These are phyloP conservation scores for Globisporangium abappressorium DNA, from an alignment of 352 stramenopile genomes.

Conservation along the genomic window DNA sequence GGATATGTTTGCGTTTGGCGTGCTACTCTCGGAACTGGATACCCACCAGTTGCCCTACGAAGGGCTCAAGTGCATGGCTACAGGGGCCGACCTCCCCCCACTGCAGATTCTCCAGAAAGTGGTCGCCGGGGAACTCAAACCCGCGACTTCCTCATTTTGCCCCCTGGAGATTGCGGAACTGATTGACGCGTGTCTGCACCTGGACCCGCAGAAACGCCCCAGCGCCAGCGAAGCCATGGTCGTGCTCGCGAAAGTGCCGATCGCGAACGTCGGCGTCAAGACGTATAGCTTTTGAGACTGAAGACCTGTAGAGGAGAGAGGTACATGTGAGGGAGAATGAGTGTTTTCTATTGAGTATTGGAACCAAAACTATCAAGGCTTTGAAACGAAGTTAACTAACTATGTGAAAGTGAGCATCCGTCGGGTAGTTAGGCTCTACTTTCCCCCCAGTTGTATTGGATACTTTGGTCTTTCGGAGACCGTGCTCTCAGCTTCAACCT, in stretches of 20 bases:
- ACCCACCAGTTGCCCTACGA: conserved; percentile 36
- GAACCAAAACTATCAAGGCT: no score
- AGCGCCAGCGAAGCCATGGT: conserved; percentile 23
- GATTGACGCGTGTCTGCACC: conserved; percentile 26
- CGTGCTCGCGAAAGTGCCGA: conserved; percentile 15
- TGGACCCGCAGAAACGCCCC: conserved; percentile 27
- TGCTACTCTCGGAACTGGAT: conserved; percentile 58
- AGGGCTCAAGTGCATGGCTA: conserved; percentile 14
- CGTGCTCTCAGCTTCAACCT: no score
- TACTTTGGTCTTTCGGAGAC: no score
- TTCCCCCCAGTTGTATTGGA: no score
- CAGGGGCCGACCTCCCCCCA: conserved; percentile 17
- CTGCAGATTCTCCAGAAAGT: conserved; percentile 34
- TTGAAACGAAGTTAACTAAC: no score
- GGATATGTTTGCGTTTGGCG: conserved; percentile 76
- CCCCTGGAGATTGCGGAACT: conserved; percentile 29
- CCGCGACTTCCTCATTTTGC: conserved; percentile 27
- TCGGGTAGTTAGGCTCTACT: no score
- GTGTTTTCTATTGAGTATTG: no score
- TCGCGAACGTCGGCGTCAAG: conserved; percentile 21
- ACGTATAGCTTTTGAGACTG: conserved; percentile 28
- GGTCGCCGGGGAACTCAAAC: conserved; percentile 25
- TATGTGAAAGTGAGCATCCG: no score
- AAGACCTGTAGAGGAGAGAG: no score
- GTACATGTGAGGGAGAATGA: no score